phyloP scores from a whole-genome alignment of 2,329 filamentous ascomycete species.

The Pseudovirgaria hyperparasitica region DNA sequence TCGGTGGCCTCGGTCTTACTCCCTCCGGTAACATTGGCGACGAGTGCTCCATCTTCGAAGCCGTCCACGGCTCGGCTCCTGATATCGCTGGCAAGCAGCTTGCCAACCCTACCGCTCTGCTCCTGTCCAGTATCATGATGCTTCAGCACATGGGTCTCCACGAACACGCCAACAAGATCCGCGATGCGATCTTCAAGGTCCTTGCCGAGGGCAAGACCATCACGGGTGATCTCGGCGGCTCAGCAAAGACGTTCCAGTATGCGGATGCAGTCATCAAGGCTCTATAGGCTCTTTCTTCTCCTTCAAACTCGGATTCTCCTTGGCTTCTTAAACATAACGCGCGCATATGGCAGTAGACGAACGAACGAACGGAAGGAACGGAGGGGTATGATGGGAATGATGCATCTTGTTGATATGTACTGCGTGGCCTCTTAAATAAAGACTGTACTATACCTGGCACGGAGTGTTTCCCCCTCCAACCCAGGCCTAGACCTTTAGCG shows the following conservation, averaged over 20 bases:
- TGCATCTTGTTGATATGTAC: constrained; percentile 26
- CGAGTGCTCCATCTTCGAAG: constrained; percentile 99
- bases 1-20: constrained; percentile 91
- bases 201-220: constrained; percentile 90
- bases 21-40: constrained; percentile 98
- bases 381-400: constrained; percentile 19
- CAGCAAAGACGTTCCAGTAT: constrained; percentile 91
- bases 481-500: too few relatives aligned
- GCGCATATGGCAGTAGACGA: too few relatives aligned
- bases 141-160: constrained; percentile 91
- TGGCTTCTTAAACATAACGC: constrained; percentile 13
- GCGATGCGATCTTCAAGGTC: constrained; percentile 90
- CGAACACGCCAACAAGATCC: constrained; percentile 74
- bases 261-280: constrained; percentile 76
- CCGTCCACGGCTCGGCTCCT: constrained; percentile 92
- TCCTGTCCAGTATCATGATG: constrained; percentile 98
- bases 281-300: constrained; percentile 26
- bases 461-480: too few relatives aligned
- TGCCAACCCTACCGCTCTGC: constrained; percentile 91
- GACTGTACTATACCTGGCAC: too few relatives aligned
- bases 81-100: constrained; percentile 94
- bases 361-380: too few relatives aligned
- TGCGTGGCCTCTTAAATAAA: too few relatives aligned
- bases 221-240: constrained; percentile 92
- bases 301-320: constrained; percentile 9